Evolutionary conservation across 139 green algal species (phyloP), one percentile per base, ranked within the genome.

Genomic region (Auxenochlorella protothecoides): DNA sequence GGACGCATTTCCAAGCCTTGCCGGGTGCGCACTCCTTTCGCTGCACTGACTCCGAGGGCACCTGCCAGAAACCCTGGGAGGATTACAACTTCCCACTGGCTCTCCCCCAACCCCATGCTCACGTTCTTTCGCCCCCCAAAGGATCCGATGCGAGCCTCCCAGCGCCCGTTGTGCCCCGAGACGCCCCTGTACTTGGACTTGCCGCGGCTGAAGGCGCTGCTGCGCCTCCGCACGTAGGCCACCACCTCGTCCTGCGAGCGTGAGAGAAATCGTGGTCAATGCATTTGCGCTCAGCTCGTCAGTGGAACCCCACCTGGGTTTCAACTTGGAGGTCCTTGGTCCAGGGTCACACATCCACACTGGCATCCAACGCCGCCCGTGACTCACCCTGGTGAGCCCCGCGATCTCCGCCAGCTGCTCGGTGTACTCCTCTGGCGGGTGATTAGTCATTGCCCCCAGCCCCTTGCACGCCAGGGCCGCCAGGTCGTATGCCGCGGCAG

Each of bases 61-160:
- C 11, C 13, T 52, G 16, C 15, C 11, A n/a, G 59, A 2, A 13
- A 63, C 64, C 15, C 64, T 12, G 9, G 8, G 13, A 52, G 13
- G 64, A 12, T 68, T 55, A 9, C 15, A 68, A 12, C 15, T 14
- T 12, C 15, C 64, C 8, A 16, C n/a, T 44, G 13, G 6, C 52
- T 59, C 12, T 61, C 57, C 66, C 51, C 52, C 66, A 8, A 14
- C 59, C 8, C 9, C 11, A 59, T 12, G 6, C 81, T 73, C 64
- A 90, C 83, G 70, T 91, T 91, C 68, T 90, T 90, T 52, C 81
- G 72, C 59, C 83, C 85, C 9, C 67, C 64, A 53, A 88, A 90
- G 9, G 73, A 71, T 55, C 86, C 86, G 55, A 91, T 90, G 76
- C 86, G 73, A 4, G 86, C 86, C 75, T 91, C 86, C 86, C 86